Evolutionary conservation across 306 rosid species (phyloP).

Genomic region (Quercus gilva): DNA sequence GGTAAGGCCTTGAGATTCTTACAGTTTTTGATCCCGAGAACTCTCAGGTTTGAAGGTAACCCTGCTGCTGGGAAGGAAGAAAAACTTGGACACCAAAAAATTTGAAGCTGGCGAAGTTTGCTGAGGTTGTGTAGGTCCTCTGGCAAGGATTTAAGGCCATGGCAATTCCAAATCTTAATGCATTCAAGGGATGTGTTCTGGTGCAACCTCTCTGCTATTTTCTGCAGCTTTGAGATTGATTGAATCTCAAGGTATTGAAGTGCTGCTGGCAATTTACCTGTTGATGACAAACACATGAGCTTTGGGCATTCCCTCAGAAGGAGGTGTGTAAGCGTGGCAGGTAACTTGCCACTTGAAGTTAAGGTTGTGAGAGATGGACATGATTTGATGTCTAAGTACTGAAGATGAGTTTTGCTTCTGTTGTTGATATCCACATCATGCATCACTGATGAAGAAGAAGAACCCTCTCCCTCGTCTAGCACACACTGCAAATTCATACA

Average conservation of each 20-base stretch:
- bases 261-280: not conserved
- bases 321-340: slow-evolving; percentile 9
- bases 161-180: slow-evolving; percentile 19
- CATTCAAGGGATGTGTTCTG: slow-evolving; percentile 11
- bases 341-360: slow-evolving; percentile 9
- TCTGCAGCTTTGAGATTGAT: not conserved
- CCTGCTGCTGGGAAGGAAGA: not conserved
- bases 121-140: slow-evolving; percentile 5
- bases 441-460: not conserved
- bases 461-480: not conserved
- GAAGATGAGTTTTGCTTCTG: not conserved
- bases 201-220: slow-evolving; percentile 6
- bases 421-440: not conserved
- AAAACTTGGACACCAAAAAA: not conserved
- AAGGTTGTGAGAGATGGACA: slow-evolving; percentile 21
- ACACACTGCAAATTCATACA: not conserved
- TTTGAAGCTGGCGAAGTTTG: not conserved
- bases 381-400: not conserved
- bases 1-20: not conserved
- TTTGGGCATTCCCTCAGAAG: not conserved
- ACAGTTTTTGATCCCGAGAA: not conserved
- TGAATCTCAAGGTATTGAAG: too few relatives aligned
- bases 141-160: slow-evolving; percentile 12
- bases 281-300: not conserved
- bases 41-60: not conserved